Percentiles rank a stretch among this genome's conserved stretches.
Conservation (phyloP, 352 stramenopile species). For the Phytopythium aichiense region DNA sequence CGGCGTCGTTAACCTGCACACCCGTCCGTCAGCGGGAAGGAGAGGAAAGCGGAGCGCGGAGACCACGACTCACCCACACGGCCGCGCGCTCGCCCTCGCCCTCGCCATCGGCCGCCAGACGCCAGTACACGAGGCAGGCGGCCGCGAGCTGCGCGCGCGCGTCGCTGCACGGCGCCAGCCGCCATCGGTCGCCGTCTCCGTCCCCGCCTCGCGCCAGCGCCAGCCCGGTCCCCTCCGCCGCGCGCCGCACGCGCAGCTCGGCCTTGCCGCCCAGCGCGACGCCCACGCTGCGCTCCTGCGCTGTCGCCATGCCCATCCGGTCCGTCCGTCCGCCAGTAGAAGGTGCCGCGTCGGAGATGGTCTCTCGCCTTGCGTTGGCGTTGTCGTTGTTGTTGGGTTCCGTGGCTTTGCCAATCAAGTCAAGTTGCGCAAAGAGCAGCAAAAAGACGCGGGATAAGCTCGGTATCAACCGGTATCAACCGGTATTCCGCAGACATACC, state of each 20-base stretch:
- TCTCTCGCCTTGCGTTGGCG: not conserved
- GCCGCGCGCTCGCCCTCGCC: constrained; percentile 7
- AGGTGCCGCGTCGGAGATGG: too few relatives aligned
- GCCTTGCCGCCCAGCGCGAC: constrained; percentile 11
- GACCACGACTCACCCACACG: constrained; percentile 13
- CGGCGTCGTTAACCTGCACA: constrained; percentile 17
- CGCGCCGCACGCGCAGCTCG: constrained; percentile 18
- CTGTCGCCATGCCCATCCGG: constrained; percentile 27
- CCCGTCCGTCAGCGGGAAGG: not conserved
- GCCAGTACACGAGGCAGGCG: constrained; percentile 50
- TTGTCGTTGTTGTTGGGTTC: constrained; percentile 1
- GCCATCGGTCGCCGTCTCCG: constrained; percentile 15
- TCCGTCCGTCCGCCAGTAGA: not conserved
- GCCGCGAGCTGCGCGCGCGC: constrained; percentile 46
- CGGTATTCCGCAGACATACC: too few relatives aligned
- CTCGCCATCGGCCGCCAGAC: constrained; percentile 15
- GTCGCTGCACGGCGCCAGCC: constrained; percentile 23
- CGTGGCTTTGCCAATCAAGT: constrained; percentile 4
- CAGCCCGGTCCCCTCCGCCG: constrained; percentile 22
- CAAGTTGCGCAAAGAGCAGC: not conserved
- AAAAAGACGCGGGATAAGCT: not conserved
- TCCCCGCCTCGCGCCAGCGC: constrained; percentile 6
- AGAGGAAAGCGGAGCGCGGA: not conserved
- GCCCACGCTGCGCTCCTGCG: constrained; percentile 27
- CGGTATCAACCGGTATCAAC: too few relatives aligned